Evolutionary conservation across 768 basidiomycete species (phyloP), one percentile per base, ranked within the genome.

Genomic region (Russula dissimulans): DNA sequence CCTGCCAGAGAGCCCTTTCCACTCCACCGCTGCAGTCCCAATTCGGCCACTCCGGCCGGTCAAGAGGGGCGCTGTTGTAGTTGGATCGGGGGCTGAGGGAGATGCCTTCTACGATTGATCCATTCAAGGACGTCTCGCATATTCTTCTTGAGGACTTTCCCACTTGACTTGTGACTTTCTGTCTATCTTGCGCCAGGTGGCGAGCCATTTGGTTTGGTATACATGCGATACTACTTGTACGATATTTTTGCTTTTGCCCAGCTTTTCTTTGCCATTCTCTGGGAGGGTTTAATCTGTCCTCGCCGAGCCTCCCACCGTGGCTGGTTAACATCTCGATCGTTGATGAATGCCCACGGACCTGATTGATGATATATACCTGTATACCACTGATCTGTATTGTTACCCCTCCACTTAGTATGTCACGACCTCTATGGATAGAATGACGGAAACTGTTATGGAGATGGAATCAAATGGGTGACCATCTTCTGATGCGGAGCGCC

Each of bases 401-500:
- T 78, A 77, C 73, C 70, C 34, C 62, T 65, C 65, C 63, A 64
- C 50, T 69, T 71, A 68, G 63, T 63, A 61, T 62, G 55, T 72
- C 61, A 72, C 60, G 71, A 72, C 66, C 48, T 67, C 64, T 72
- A 72, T 66, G 66, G 53, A 54, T 72, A 61, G 67, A 69, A 69
- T 68, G 69, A 69, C 59, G 67, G 67, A 67, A 61, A 63, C 58
- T 63, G 59, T 67, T 72, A 70, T 59, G 65, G 67, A 53, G 71
- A 70, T 70, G 74, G 72, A 60, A 79, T 77, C 66, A 88, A 71
- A 63, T 73, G 76, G 66, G 79, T 72, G 61, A 85, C 78, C 89
- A 92, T 89, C 73, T 82, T 85, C 70, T 91, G 89, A 79, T 93
- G 90, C 59, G 87, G 89, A 68, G 81, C 89, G 36, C 89, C 90